These are phyloP conservation scores for Candida stauntonica DNA, from an alignment of 805 yeast species.

Conservation along the genomic window DNA sequence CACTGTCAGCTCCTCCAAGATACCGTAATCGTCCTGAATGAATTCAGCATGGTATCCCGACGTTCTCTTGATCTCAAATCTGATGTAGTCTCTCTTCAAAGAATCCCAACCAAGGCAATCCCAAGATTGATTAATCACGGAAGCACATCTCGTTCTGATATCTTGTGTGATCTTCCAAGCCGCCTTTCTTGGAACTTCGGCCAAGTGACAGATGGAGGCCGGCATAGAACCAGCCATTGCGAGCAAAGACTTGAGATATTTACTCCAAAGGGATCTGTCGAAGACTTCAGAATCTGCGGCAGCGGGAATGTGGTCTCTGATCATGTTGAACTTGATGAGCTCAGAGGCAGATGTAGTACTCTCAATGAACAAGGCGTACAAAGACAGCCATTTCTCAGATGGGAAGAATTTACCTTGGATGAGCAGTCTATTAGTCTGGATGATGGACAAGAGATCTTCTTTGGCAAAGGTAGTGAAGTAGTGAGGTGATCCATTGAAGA, in stretches of 20 bases:
- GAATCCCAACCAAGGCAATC: conserved; percentile 64
- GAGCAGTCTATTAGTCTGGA: conserved; percentile 47
- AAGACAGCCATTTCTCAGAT: conserved; percentile 66
- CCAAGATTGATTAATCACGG: conserved; percentile 62
- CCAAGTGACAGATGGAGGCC: conserved; percentile 62
- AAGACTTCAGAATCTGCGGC: conserved; percentile 44
- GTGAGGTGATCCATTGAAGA: conserved; percentile 38
- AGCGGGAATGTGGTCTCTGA: conserved; percentile 47
- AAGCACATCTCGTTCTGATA: conserved; percentile 55
- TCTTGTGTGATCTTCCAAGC: conserved; percentile 59
- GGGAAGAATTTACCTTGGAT: conserved; percentile 60
- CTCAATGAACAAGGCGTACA: conserved; percentile 54
- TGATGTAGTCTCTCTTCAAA: conserved; percentile 43
- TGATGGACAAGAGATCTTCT: conserved; percentile 39
- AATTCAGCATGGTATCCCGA: conserved; percentile 73
- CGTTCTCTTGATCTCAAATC: conserved; percentile 57
- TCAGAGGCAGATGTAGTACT: conserved; percentile 51
- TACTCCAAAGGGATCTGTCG: conserved; percentile 65
- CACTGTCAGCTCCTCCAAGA: conserved; percentile 60
- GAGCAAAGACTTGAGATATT: conserved; percentile 53
- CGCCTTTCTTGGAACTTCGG: conserved; percentile 70
- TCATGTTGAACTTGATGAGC: conserved; percentile 46
- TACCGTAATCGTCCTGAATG: conserved; percentile 50
- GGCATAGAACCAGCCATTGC: conserved; percentile 63
- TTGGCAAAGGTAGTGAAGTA: conserved; percentile 37